These are phyloP conservation scores for Phaeotremella skinneri DNA, from an alignment of 768 basidiomycete species.

Conservation along the genomic window DNA sequence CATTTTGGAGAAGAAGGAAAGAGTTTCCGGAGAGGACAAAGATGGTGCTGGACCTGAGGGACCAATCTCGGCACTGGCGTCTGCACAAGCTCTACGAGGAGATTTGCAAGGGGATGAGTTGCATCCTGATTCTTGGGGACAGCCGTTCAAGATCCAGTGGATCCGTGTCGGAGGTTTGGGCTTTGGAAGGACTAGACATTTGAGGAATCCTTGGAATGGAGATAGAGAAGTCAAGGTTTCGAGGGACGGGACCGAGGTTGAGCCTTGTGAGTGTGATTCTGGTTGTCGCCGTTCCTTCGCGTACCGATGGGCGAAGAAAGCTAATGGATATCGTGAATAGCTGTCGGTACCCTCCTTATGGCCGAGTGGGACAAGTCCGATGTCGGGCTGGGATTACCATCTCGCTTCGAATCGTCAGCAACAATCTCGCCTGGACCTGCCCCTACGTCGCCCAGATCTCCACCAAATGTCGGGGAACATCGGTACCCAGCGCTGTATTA, in stretches of 20 bases:
- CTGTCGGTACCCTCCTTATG: constrained; percentile 33
- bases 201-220: constrained; percentile 92
- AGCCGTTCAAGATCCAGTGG: constrained; percentile 82
- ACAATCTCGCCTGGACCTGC: neutral
- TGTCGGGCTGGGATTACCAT: neutral
- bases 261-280: constrained; percentile 57
- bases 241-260: constrained; percentile 87
- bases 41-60: constrained; percentile 22
- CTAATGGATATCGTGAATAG: constrained; percentile 17
- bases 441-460: neutral
- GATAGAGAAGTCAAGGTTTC: constrained; percentile 61
- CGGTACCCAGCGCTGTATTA: neutral
- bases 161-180: constrained; percentile 67
- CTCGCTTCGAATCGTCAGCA: neutral
- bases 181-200: constrained; percentile 70
- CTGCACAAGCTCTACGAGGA: constrained; percentile 18
- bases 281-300: neutral
- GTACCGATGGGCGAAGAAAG: neutral
- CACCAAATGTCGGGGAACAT: neutral
- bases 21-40: constrained; percentile 4
- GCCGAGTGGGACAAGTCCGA: constrained; percentile 42
- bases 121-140: constrained; percentile 61
- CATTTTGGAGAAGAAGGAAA: constrained; percentile 26
- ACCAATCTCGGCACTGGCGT: constrained; percentile 30
- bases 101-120: constrained; percentile 30